Percentiles rank a stretch among this genome's conserved stretches.
These are phyloP conservation scores for Aspergillus coremiiformis DNA, from an alignment of 495 filamentous ascomycete species.

Conservation along the genomic window DNA sequence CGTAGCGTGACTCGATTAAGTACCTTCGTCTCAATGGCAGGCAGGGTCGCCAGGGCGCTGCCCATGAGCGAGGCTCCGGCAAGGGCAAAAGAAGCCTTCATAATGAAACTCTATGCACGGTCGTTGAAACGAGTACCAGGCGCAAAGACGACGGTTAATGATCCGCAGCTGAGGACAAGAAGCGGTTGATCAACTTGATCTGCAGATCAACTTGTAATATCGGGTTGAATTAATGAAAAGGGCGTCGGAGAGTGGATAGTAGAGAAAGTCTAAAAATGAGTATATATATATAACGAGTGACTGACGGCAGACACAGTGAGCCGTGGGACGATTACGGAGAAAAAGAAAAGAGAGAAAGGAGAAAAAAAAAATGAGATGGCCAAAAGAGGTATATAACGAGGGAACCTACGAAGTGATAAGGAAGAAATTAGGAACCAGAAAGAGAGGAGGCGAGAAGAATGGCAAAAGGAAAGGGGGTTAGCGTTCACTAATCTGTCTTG, in stretches of 20 bases:
- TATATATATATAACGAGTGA: conserved; percentile 16
- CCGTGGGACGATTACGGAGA: conserved; percentile 10
- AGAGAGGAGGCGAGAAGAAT: neutral
- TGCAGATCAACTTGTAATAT: conserved; percentile 1
- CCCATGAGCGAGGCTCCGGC: conserved; percentile 45
- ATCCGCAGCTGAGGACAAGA: neutral
- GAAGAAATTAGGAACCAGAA: conserved; percentile 4
- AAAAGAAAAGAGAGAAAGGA: conserved; percentile 5
- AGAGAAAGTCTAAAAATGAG: neutral
- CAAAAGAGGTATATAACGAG: conserved; percentile 5
- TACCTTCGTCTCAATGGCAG: conserved; percentile 60
- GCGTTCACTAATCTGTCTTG: too few relatives aligned
- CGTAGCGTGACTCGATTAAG: conserved; percentile 1
- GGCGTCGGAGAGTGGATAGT: conserved; percentile 1
- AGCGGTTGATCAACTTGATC: conserved; percentile 1
- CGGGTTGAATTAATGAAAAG: conserved; percentile 6
- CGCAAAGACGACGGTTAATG: neutral
- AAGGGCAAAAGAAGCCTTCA: conserved; percentile 40
- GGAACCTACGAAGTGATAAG: conserved; percentile 16
- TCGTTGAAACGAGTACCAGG: neutral
- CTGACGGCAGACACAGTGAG: conserved; percentile 17
- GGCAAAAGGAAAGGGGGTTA: neutral
- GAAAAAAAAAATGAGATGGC: too few relatives aligned
- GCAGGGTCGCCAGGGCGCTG: conserved; percentile 52
- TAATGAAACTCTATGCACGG: conserved; percentile 10